Percentiles rank a stretch among this genome's conserved stretches.
These are phyloP conservation scores for Rhynchosporium agropyri DNA, from an alignment of 2,329 filamentous ascomycete genomes.

Conservation along the genomic window DNA sequence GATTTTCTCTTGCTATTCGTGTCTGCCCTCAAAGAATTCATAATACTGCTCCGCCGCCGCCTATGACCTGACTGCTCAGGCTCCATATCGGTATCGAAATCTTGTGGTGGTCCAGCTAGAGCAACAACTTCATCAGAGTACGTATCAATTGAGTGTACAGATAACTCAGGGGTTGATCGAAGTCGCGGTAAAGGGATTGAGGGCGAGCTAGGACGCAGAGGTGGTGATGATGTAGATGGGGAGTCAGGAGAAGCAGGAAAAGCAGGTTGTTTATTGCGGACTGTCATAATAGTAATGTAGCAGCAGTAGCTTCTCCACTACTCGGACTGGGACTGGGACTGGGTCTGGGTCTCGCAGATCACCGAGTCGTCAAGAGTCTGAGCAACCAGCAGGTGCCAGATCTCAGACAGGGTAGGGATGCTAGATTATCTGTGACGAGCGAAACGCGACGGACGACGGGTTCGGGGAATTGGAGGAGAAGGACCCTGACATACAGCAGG, in stretches of 20 bases:
- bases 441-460: not conserved
- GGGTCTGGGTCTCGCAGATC: conserved; percentile 10
- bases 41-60: conserved; percentile 40
- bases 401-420: conserved; percentile 12
- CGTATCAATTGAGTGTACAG: conserved; percentile 26
- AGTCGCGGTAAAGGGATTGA: conserved; percentile 19
- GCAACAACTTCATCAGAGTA: conserved; percentile 35
- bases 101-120: conserved; percentile 29
- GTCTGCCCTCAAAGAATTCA: conserved; percentile 34
- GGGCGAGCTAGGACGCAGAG: conserved; percentile 7
- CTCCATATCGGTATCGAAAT: conserved; percentile 34
- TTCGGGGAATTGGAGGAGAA: conserved; percentile 1
- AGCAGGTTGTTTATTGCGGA: conserved; percentile 6
- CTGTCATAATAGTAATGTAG: not conserved
- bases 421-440: conserved; percentile 10
- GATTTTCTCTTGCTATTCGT: conserved; percentile 17
- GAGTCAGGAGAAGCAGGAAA: conserved; percentile 6
- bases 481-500: not conserved
- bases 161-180: conserved; percentile 26
- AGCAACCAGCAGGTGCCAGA: conserved; percentile 1
- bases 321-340: not conserved
- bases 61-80: conserved; percentile 38
- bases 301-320: conserved; percentile 8
- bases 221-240: conserved; percentile 8
- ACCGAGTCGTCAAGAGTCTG: conserved; percentile 12